Base-by-base conservation (phyloP, 768 basidiomycete genomes). In the Mycena maculata region DNA sequence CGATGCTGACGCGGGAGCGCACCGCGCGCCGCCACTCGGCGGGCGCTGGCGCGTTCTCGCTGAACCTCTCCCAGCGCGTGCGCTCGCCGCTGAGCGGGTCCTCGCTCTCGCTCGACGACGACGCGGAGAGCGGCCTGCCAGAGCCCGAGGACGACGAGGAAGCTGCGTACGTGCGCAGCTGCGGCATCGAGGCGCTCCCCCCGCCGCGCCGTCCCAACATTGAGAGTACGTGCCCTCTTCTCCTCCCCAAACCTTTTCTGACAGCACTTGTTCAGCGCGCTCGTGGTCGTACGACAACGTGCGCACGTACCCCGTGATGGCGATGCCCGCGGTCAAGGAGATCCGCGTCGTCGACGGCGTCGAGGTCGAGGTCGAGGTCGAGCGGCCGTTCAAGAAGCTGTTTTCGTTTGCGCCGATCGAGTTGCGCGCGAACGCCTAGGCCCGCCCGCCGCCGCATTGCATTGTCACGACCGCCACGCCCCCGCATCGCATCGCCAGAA, bases 251-350 rank as follows among this genome's bases (percentile, higher is more conserved):
- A 8, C 28, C 42, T 5, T 18, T 3, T 16, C 23, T 47, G 42
- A 39, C 28, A 49, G 36, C n/a, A 66, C 72, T 23, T 27, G 41
- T 60, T 30, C 63, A 92, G 91, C 80, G 15, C 89, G 90, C 30
- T 88, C 92, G 3, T 92, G 90, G 91, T 92, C 91, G 2, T 92
- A 92, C 72, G 90, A 92, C 72, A 90, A 90, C 69, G 76, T 91
- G 67, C 85, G 84, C 74, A 91, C 88, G 4, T 93, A 92, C 70
- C 87, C 89, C 18, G 79, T 87, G 65, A 88, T 89, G 86, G 80
- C 81, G 65, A 78, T 85, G 39, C 87, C 85, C n/a, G 78, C 82
- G 47, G 84, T 84, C 79, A 89, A 81, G 75, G 87, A 88, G 79
- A 86, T 86, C 78, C 83, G 80, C 36, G 77, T 84, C 31, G 75